Percentiles rank a stretch among this genome's conserved stretches.
Evolutionary conservation across 495 filamentous ascomycete genomes (phyloP).

Genomic region (Durotheca rogersii): DNA sequence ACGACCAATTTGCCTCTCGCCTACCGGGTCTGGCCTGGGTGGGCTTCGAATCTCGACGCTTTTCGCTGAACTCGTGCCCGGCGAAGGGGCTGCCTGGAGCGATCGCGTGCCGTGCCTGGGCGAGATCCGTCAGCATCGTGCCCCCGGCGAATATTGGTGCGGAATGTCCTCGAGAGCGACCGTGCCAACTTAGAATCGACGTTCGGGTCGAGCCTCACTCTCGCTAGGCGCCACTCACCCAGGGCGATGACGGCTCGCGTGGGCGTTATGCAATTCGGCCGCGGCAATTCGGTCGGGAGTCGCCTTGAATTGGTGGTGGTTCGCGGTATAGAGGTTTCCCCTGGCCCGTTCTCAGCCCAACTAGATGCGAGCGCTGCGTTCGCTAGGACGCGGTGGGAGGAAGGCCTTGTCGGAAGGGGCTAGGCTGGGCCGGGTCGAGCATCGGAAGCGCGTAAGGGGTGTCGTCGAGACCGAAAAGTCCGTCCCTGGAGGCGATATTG

Average conservation of each 20-base stretch:
- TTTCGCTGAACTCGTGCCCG: too few species aligned
- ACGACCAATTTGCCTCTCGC: neutral
- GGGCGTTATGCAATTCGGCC: neutral
- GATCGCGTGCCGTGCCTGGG: too few species aligned
- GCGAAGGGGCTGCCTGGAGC: too few species aligned
- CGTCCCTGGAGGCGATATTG: neutral
- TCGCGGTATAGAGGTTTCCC: too few species aligned
- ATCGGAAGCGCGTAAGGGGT: neutral
- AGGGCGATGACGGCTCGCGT: neutral
- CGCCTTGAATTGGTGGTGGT: too few species aligned
- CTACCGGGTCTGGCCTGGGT: conserved; percentile 1
- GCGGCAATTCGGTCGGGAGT: neutral
- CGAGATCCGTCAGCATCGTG: too few species aligned
- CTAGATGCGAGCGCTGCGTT: too few species aligned
- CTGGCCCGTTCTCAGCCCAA: too few species aligned
- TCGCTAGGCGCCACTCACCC: neutral
- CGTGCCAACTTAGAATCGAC: conserved; percentile 5
- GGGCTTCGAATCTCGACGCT: too few species aligned
- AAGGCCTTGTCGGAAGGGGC: neutral
- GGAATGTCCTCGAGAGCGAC: conserved; percentile 1
- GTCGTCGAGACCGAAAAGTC: neutral
- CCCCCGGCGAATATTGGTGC: neutral
- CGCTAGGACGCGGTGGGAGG: too few species aligned
- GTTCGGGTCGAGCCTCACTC: conserved; percentile 1
- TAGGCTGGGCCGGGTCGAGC: neutral